Percentiles rank a stretch among this genome's conserved stretches.
These are phyloP conservation scores for Pichia ethanolica DNA, from an alignment of 805 yeast species.

Conservation along the genomic window DNA sequence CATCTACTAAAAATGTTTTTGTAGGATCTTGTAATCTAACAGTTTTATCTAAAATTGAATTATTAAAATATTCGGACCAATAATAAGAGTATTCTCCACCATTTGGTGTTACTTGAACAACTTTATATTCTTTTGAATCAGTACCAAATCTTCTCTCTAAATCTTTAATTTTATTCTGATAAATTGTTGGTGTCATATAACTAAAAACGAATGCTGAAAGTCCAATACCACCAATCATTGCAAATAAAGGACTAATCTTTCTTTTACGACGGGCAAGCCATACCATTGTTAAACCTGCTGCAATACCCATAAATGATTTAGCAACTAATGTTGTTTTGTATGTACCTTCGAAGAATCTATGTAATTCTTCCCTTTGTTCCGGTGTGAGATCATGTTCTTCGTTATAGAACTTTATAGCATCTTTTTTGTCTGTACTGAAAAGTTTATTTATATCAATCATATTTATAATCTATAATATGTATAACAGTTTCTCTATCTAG, in stretches of 20 bases:
- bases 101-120: constrained; percentile 19
- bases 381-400: constrained; percentile 36
- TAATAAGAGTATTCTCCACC: constrained; percentile 16
- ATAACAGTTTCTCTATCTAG: too few species aligned
- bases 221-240: constrained; percentile 34
- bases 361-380: constrained; percentile 36
- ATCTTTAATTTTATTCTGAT: constrained; percentile 26
- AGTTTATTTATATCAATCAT: constrained; percentile 7
- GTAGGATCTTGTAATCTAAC: constrained; percentile 47
- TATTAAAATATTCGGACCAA: constrained; percentile 45
- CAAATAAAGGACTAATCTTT: constrained; percentile 32
- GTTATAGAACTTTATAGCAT: constrained; percentile 40
- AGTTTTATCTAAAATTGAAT: constrained; percentile 42
- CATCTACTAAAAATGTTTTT: not conserved
- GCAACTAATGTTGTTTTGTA: constrained; percentile 27
- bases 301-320: constrained; percentile 35
- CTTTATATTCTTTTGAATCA: constrained; percentile 16
- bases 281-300: constrained; percentile 37
- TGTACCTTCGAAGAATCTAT: constrained; percentile 30
- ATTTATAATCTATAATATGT: not conserved
- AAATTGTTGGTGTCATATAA: constrained; percentile 25
- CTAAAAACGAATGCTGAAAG: constrained; percentile 29
- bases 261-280: constrained; percentile 30
- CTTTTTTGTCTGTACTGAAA: constrained; percentile 29
- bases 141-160: constrained; percentile 22